These are phyloP conservation scores for Eimeria acervulina DNA, from an alignment of 169 alveolate species.

Conservation along the genomic window DNA sequence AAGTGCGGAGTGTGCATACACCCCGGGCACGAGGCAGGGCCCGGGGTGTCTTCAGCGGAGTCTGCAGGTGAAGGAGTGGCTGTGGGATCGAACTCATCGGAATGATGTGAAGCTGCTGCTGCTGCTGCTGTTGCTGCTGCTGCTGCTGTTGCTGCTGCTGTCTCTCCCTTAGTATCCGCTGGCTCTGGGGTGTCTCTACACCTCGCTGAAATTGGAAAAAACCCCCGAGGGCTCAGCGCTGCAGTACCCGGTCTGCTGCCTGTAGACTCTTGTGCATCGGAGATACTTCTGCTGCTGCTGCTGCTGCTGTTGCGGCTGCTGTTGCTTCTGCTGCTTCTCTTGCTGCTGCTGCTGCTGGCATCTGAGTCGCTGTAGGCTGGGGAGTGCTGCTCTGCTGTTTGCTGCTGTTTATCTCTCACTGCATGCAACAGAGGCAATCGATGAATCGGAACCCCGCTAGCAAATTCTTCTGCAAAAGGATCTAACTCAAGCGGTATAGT, in stretches of 20 bases:
- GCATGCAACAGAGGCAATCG: no score
- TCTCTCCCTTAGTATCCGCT: not conserved
- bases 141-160: not conserved
- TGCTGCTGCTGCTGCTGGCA: not conserved
- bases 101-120: not conserved
- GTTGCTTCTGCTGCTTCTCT: no score
- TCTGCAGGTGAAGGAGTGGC: not conserved
- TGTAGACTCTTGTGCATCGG: not conserved
- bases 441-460: no score
- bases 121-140: constrained; percentile 23
- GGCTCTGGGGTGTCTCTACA: constrained; percentile 42
- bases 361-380: constrained; percentile 36
- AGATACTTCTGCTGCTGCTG: constrained; percentile 50
- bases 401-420: no score
- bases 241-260: not conserved
- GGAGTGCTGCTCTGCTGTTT: not conserved
- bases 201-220: not conserved
- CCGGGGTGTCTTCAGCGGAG: not conserved
- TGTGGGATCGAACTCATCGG: not conserved
- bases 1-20: constrained; percentile 54
- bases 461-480: not conserved
- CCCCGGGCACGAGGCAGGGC: constrained; percentile 16
- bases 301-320: not conserved
- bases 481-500: not conserved
- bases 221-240: not conserved